Evolutionary conservation across 129 eudicot genomes (phyloP), one percentile per base, ranked within the genome.

Genomic region (Flaveria trinervia): DNA sequence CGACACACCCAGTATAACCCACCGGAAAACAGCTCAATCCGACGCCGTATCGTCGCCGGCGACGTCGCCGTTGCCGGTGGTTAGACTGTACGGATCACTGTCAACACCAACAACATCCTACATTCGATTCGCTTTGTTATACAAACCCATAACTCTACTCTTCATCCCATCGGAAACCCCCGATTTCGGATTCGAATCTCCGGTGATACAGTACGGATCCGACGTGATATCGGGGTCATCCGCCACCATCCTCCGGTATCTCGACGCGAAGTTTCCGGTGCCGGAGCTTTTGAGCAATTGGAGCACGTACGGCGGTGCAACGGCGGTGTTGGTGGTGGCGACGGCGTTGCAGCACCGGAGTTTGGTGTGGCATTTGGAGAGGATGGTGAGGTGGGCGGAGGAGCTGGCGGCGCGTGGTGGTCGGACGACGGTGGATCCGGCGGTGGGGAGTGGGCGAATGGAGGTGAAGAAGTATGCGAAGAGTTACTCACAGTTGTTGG

Each of bases 361-460:
- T 36, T 33, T 94, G 85, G 20, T 23, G 84, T 89, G 93, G 97
- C 98, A 94, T 66, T 26, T 94, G 89, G 98, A 91, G 85, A 89
- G 93, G 86, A 76, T 94, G 91, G 97, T 84, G 84, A 76, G 83
- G 92, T 93, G 98, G 98, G 97, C 81, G 71, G 85, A 84, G 89
- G 98, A 93, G 67, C 14, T 93, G 97, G 90, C 75, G 85, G 77
- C 79, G 55, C 97, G 98, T 60, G 90, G 92, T 13, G 98, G 98
- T 20, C 72, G 71, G 72, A 77, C 85, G 74, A 79, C 77, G 44
- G 96, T 89, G 54, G 93, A 89, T 79, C 90, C 92, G 77, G 83
- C 80, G 65, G 78, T 86, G 81, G 98, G 97, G 79, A 93, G 86
- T 66, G 92, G 89, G 0, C 57, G 88, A 64, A 91, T 93, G 98